phyloP scores from a whole-genome alignment of 331 rosid species.

The Stylosanthes scabra region DNA sequence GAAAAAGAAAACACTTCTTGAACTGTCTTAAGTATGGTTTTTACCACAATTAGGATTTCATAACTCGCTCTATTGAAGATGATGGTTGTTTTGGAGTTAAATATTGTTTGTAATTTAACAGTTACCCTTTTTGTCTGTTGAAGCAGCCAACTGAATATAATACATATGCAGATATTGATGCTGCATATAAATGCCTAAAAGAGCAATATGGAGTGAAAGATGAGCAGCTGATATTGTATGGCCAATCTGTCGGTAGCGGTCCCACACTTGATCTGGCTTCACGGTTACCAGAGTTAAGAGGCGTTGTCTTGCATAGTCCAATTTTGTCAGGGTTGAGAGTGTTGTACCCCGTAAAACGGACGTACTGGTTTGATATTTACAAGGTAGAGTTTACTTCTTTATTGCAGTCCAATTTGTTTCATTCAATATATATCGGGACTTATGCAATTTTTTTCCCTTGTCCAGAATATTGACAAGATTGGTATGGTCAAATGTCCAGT shows the following conservation, averaged over 20 bases:
- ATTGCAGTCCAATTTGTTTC: conserved; percentile 37
- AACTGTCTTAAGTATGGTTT: no score
- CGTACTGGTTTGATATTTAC: conserved; percentile 96
- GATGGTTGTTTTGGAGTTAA: conserved; percentile 27
- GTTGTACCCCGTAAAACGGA: conserved; percentile 85
- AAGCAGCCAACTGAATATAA: conserved; percentile 95
- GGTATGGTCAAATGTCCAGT: conserved; percentile 81
- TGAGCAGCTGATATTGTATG: conserved; percentile 85
- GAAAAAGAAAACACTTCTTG: no score
- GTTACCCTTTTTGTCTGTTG: conserved; percentile 47
- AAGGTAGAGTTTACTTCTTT: conserved; percentile 58
- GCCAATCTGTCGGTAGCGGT: conserved; percentile 97
- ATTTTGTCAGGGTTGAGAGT: conserved; percentile 96
- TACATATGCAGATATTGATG: conserved; percentile 93
- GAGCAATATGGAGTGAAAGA: conserved; percentile 86
- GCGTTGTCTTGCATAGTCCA: conserved; percentile 90
- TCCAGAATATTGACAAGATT: conserved; percentile 90
- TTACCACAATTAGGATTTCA: no score
- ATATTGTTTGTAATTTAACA: conserved; percentile 43
- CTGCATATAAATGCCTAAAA: conserved; percentile 90
- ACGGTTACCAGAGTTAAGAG: conserved; percentile 72
- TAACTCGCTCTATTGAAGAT: background rate
- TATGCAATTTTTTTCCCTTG: conserved; percentile 25
- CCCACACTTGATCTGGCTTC: conserved; percentile 95
- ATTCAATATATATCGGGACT: conserved; percentile 30